phyloP scores from a whole-genome alignment of 2,329 filamentous ascomycete species.

The Fusarium sp. region DNA sequence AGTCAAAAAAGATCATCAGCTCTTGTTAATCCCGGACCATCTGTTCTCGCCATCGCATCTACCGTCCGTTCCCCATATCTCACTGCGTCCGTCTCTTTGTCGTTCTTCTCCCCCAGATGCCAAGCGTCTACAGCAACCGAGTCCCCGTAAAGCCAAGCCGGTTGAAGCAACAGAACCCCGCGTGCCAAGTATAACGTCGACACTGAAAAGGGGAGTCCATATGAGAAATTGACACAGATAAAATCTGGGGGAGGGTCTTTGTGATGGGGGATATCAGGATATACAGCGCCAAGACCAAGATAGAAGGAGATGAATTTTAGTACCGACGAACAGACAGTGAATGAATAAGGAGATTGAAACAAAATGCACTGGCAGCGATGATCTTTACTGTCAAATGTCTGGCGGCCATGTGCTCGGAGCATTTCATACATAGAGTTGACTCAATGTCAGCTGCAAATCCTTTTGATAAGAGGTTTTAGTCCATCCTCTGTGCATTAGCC shows the following conservation, averaged over 20 bases:
- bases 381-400: slow-evolving; percentile 24
- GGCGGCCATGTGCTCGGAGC: slow-evolving; percentile 6
- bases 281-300: slow-evolving; percentile 18
- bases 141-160: slow-evolving; percentile 10
- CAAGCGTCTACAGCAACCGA: slow-evolving; percentile 12
- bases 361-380: slow-evolving; percentile 9
- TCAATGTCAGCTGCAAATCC: neutral
- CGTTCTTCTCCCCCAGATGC: slow-evolving; percentile 13
- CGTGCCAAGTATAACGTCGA: slow-evolving; percentile 30
- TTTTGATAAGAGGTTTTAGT: slow-evolving; percentile 1
- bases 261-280: slow-evolving; percentile 17
- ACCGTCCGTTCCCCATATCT: slow-evolving; percentile 15
- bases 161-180: slow-evolving; percentile 14
- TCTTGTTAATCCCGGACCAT: slow-evolving; percentile 27
- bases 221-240: neutral
- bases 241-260: slow-evolving; percentile 30
- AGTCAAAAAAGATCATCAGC: neutral
- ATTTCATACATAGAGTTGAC: slow-evolving; percentile 16
- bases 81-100: neutral
- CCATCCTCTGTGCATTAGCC: neutral
- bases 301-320: slow-evolving; percentile 8
- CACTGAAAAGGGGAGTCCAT: neutral
- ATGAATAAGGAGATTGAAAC: slow-evolving; percentile 12
- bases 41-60: slow-evolving; percentile 1
- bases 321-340: neutral